Percentiles rank a stretch among this genome's conserved stretches.
These are phyloP conservation scores for Globisporangium spinosum DNA, from an alignment of 352 stramenopile genomes.

Conservation along the genomic window DNA sequence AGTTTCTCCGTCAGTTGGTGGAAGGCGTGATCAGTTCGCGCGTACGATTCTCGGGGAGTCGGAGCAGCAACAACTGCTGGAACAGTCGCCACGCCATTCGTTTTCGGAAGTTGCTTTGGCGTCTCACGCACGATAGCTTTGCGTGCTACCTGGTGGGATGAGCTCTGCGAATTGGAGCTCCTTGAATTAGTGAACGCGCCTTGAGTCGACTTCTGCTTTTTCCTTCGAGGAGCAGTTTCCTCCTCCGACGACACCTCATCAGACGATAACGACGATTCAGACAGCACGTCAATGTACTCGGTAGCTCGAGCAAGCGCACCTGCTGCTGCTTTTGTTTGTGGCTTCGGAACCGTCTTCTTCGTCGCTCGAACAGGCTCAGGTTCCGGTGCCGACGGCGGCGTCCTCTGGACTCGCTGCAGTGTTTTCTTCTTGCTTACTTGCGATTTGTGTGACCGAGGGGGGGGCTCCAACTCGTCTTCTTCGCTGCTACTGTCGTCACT, in stretches of 20 bases:
- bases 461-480: background rate
- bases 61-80: background rate
- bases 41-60: background rate
- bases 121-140: background rate
- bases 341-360: slow-evolving; percentile 2
- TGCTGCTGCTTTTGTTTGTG: slow-evolving; percentile 1
- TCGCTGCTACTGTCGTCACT: background rate
- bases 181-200: background rate
- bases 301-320: background rate
- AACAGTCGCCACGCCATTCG: background rate
- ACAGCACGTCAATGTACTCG: slow-evolving; percentile 13
- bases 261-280: slow-evolving; percentile 10
- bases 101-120: background rate
- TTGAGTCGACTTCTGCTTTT: slow-evolving; percentile 6
- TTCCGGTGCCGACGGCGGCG: background rate
- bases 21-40: slow-evolving; percentile 7
- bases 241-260: background rate
- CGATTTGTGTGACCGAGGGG: background rate
- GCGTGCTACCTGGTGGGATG: background rate
- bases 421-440: slow-evolving; percentile 10
- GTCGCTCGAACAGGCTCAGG: background rate
- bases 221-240: background rate
- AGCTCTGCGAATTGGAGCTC: background rate
- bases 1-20: slow-evolving; percentile 17
- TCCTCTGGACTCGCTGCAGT: background rate